Percentiles rank a stretch among this genome's conserved stretches.
These are phyloP conservation scores for Annona squamosa DNA, from an alignment of 164 flowering plant species.

Conservation along the genomic window DNA sequence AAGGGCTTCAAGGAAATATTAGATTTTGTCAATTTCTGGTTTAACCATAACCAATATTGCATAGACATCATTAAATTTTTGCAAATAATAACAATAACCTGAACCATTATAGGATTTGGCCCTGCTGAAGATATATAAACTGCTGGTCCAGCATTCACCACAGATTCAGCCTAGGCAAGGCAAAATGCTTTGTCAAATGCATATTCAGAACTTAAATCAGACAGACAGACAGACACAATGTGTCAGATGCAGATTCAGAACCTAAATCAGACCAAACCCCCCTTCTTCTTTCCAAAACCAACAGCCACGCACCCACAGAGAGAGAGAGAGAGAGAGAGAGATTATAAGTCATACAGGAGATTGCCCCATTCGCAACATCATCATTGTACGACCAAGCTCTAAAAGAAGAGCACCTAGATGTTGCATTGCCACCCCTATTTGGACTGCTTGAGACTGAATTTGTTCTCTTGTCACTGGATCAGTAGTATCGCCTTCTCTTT, in stretches of 20 bases:
- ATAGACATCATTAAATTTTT: not conserved
- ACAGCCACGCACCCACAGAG: not conserved
- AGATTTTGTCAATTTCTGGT: not conserved
- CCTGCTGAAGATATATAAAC: constrained; percentile 83
- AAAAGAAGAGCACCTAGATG: constrained; percentile 89
- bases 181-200: constrained; percentile 1
- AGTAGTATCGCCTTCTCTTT: constrained; percentile 52
- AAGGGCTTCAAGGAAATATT: constrained; percentile 59
- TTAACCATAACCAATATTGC: not conserved
- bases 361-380: constrained; percentile 82
- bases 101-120: constrained; percentile 98
- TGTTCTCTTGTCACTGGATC: constrained; percentile 58
- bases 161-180: constrained; percentile 59
- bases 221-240: too few species aligned
- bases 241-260: too few species aligned
- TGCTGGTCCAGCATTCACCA: constrained; percentile 90
- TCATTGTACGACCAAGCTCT: constrained; percentile 88
- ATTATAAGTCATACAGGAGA: constrained; percentile 59
- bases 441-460: constrained; percentile 66
- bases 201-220: not conserved
- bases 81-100: constrained; percentile 34
- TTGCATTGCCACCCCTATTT: constrained; percentile 75
- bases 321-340: not conserved
- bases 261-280: too few species aligned
- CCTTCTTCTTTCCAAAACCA: too few species aligned